Percentiles rank a stretch among this genome's conserved stretches.
phyloP scores from a whole-genome alignment of 495 filamentous ascomycete species.

The Lasiosphaeria miniovina region DNA sequence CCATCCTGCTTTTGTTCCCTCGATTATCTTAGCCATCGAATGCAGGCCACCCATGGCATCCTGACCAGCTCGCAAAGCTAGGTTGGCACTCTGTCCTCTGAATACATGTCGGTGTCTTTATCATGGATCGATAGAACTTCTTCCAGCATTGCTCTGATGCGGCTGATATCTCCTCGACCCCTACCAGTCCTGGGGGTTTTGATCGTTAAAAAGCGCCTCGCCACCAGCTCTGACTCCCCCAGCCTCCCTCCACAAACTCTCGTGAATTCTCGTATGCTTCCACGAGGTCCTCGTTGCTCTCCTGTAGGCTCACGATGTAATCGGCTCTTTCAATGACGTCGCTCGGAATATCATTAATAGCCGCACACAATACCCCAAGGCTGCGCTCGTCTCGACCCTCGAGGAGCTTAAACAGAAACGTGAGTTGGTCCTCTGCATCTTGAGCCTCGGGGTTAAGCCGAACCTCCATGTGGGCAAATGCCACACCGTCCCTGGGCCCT shows the following conservation, averaged over 20 bases:
- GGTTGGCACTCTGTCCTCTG: too few relatives aligned
- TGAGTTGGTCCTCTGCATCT: slow-evolving; percentile 68
- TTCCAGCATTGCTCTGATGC: slow-evolving; percentile 15
- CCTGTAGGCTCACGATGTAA: slow-evolving; percentile 64
- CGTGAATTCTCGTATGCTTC: slow-evolving; percentile 10
- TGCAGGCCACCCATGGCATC: too few relatives aligned
- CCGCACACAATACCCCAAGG: slow-evolving; percentile 81
- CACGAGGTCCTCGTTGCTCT: slow-evolving; percentile 50
- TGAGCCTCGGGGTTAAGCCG: slow-evolving; percentile 60
- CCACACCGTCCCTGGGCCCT: slow-evolving; percentile 52
- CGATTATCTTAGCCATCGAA: too few relatives aligned
- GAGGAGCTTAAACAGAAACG: slow-evolving; percentile 76
- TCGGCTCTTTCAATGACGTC: slow-evolving; percentile 74
- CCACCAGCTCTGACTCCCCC: slow-evolving; percentile 15
- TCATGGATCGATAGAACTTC: slow-evolving; percentile 2
- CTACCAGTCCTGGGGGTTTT: not conserved
- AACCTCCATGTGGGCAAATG: slow-evolving; percentile 88
- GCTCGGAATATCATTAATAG: slow-evolving; percentile 74
- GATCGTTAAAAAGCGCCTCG: slow-evolving; percentile 22
- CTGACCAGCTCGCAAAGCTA: too few relatives aligned
- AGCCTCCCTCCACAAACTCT: slow-evolving; percentile 15
- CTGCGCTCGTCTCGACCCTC: slow-evolving; percentile 74
- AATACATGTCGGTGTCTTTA: too few relatives aligned
- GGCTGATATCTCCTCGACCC: not conserved
- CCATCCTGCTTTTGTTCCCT: too few relatives aligned